phyloP scores from a whole-genome alignment of 345 rosid species.

The Camelina neglecta region DNA sequence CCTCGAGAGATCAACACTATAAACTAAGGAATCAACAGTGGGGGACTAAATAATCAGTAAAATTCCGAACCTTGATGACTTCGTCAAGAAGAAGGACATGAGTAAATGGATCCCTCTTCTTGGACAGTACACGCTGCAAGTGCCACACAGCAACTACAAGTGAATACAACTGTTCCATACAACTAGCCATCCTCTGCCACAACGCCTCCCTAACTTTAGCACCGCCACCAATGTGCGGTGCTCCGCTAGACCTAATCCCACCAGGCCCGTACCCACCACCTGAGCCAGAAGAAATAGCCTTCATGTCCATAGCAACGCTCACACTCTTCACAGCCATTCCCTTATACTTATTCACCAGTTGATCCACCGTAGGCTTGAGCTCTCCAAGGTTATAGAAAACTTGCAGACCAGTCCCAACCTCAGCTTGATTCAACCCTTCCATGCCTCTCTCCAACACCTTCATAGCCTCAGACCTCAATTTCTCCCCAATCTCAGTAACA shows the following conservation, averaged over 20 bases:
- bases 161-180: constrained; percentile 89
- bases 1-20: background rate
- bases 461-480: constrained; percentile 74
- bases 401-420: constrained; percentile 96
- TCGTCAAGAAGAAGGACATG: constrained; percentile 94
- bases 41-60: background rate
- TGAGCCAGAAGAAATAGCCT: constrained; percentile 65
- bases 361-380: constrained; percentile 76
- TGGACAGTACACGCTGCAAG: constrained; percentile 92
- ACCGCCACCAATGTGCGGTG: constrained; percentile 94
- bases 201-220: constrained; percentile 83
- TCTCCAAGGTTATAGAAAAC: constrained; percentile 97
- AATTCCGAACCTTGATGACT: constrained; percentile 72
- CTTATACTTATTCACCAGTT: constrained; percentile 76
- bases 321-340: constrained; percentile 83
- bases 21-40: background rate
- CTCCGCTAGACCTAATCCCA: constrained; percentile 90
- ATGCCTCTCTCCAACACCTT: constrained; percentile 88
- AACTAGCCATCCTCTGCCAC: constrained; percentile 89
- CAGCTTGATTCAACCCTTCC: constrained; percentile 97
- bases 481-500: constrained; percentile 72
- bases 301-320: constrained; percentile 84
- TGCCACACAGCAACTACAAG: constrained; percentile 93
- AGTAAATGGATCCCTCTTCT: constrained; percentile 96
- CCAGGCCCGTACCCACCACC: constrained; percentile 80